Evolutionary conservation across 2,329 filamentous ascomycete genomes (phyloP).

Genomic region (Ceratocystis colombiana): DNA sequence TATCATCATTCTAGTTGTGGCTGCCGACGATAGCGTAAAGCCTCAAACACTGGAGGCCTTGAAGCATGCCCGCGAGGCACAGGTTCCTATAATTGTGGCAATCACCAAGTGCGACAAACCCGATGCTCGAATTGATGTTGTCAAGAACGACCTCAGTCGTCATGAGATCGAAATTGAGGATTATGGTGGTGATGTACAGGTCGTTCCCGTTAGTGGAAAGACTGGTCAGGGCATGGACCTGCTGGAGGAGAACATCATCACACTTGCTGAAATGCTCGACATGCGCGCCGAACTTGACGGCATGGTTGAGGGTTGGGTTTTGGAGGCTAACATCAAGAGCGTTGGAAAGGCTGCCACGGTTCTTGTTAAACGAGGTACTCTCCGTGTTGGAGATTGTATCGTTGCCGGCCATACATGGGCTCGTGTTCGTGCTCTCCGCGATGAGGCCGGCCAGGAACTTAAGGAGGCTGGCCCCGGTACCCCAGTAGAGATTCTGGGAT

Average conservation of each 20-base stretch:
- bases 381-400: slow-evolving; percentile 69
- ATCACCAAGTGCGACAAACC: slow-evolving; percentile 96
- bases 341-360: slow-evolving; percentile 80
- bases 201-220: slow-evolving; percentile 83
- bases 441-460: slow-evolving; percentile 69
- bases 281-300: slow-evolving; percentile 70
- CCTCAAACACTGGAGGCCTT: slow-evolving; percentile 94
- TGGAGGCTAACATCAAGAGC: slow-evolving; percentile 81
- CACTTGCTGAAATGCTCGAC: slow-evolving; percentile 81
- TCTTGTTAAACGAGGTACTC: slow-evolving; percentile 76
- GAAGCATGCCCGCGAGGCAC: slow-evolving; percentile 77
- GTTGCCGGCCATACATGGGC: slow-evolving; percentile 86
- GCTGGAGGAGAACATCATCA: slow-evolving; percentile 80
- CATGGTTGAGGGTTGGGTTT: slow-evolving; percentile 80
- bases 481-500: slow-evolving; percentile 89
- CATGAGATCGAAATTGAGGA: slow-evolving; percentile 89
- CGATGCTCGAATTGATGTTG: slow-evolving; percentile 65
- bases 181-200: slow-evolving; percentile 87
- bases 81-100: slow-evolving; percentile 91
- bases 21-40: slow-evolving; percentile 94
- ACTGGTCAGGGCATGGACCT: slow-evolving; percentile 86
- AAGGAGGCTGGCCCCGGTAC: slow-evolving; percentile 71
- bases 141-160: slow-evolving; percentile 76
- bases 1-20: slow-evolving; percentile 90
- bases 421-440: slow-evolving; percentile 69